These are phyloP conservation scores for Alnus rubra DNA, from an alignment of 306 rosid species.

Conservation along the genomic window DNA sequence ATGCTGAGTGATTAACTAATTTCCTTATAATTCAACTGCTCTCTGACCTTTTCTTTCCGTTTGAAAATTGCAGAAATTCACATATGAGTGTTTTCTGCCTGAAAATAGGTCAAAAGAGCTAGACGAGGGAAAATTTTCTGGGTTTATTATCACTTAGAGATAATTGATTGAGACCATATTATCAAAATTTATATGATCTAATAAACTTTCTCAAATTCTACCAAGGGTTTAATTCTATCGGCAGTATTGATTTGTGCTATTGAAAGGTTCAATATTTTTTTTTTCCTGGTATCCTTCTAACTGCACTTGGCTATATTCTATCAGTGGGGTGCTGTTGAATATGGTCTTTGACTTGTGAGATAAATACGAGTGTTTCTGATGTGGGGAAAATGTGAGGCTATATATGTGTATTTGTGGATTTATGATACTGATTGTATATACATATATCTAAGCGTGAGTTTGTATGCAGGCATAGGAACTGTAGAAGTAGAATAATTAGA, in stretches of 20 bases:
- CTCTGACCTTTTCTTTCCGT: background rate
- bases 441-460: no score
- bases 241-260: background rate
- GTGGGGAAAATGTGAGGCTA: background rate
- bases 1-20: background rate
- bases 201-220: background rate
- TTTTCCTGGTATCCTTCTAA: background rate
- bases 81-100: background rate
- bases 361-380: background rate
- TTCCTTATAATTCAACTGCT: background rate
- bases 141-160: no score
- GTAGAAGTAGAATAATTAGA: no score
- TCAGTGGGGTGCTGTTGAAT: background rate
- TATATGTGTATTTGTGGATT: background rate
- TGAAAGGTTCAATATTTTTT: background rate
- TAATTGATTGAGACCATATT: no score
- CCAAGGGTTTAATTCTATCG: background rate
- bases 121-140: no score
- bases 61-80: background rate
- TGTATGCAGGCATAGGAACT: no score
- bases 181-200: no score
- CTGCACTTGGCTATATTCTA: background rate
- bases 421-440: no score
- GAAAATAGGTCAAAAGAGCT: background rate
- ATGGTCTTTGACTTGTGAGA: background rate